Conservation (phyloP, 768 basidiomycete species). For the Podaxis rugospora region DNA sequence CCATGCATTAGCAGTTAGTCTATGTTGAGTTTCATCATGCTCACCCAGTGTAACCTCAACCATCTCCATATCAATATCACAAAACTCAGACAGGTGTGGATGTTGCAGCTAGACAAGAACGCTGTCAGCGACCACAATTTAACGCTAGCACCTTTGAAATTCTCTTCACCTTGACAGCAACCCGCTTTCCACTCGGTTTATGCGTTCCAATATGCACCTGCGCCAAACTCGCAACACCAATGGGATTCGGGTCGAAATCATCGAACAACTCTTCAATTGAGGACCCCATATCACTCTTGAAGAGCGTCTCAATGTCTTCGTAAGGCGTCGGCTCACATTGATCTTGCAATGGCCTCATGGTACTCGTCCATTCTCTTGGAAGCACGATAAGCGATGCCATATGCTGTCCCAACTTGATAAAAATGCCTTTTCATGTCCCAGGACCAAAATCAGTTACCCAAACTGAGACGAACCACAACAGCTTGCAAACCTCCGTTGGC, state of each 20-base stretch:
- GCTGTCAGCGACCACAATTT: constrained; percentile 6
- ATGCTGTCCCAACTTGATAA: constrained; percentile 91
- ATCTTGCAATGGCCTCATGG: constrained; percentile 71
- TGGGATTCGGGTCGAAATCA: constrained; percentile 81
- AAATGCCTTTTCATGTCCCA: constrained; percentile 48
- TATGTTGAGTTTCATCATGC: constrained; percentile 12
- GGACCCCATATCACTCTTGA: constrained; percentile 73
- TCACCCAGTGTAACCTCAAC: constrained; percentile 68
- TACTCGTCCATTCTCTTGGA: constrained; percentile 48
- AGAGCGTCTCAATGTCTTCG: constrained; percentile 69
- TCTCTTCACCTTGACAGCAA: constrained; percentile 76
- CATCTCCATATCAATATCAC: constrained; percentile 86
- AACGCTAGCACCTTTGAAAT: background rate
- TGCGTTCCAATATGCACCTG: constrained; percentile 89
- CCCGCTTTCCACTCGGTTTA: constrained; percentile 62
- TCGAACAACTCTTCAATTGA: constrained; percentile 74
- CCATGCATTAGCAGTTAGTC: background rate
- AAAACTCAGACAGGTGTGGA: constrained; percentile 90
- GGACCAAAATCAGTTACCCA: background rate
- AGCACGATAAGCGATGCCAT: constrained; percentile 59
- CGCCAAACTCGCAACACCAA: constrained; percentile 94
- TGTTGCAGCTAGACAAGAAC: constrained; percentile 65
- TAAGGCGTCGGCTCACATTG: constrained; percentile 88
- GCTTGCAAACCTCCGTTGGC: constrained; percentile 75
- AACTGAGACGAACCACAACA: background rate